Evolutionary conservation across 2,329 filamentous ascomycete genomes (phyloP).

Genomic region (Claviceps spartinae): DNA sequence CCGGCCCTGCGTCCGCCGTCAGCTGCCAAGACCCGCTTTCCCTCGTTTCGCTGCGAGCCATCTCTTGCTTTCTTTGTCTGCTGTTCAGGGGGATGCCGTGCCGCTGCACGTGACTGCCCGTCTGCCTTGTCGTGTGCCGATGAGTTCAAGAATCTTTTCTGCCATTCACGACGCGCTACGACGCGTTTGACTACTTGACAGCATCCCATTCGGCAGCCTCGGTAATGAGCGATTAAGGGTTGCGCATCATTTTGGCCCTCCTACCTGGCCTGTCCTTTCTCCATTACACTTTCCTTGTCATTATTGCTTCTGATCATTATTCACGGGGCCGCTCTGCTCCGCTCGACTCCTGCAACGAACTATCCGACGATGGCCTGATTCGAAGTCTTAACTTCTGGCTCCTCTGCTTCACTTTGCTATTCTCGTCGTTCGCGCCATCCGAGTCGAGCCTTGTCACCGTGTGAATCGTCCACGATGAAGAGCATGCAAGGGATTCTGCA

Average conservation of each 20-base stretch:
- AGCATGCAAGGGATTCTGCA: slow-evolving; percentile 30
- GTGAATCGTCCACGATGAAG: slow-evolving; percentile 18
- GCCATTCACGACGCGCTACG: neutral
- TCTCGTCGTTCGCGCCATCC: neutral
- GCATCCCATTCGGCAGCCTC: neutral
- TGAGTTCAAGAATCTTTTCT: no score
- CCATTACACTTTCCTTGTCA: neutral
- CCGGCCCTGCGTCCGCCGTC: neutral
- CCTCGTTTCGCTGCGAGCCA: neutral
- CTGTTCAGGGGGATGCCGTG: neutral
- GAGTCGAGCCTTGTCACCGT: neutral
- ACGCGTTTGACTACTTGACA: no score
- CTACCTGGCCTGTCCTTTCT: neutral
- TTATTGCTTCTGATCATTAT: no score
- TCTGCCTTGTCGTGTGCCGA: neutral
- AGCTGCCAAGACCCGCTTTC: neutral
- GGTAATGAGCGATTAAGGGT: neutral
- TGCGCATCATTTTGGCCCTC: neutral
- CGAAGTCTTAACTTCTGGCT: neutral
- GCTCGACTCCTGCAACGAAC: neutral
- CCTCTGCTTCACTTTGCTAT: neutral
- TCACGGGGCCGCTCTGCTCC: no score
- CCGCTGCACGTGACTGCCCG: slow-evolving; percentile 15
- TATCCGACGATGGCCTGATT: neutral
- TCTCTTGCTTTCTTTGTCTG: neutral